Evolutionary conservation across 2,329 filamentous ascomycete species (phyloP).

Genomic region (Cladophialophora carrionii): DNA sequence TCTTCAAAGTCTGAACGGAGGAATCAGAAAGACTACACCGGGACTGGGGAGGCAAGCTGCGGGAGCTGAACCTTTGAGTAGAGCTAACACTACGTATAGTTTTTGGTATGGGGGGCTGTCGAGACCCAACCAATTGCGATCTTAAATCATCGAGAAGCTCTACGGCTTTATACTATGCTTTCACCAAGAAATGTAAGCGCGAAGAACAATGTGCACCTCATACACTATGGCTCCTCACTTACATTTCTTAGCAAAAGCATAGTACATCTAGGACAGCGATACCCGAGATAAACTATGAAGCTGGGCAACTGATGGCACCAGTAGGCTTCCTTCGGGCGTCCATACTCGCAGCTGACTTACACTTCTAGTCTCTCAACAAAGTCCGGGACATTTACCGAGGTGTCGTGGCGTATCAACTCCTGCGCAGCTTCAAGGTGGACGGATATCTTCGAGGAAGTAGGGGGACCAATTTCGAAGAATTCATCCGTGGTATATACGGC

Average conservation of each 20-base stretch:
- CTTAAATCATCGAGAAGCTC: slow-evolving; percentile 8
- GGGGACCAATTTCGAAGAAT: slow-evolving; percentile 5
- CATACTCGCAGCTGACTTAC: not conserved
- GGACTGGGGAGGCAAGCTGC: slow-evolving; percentile 22
- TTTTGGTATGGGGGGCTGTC: slow-evolving; percentile 25
- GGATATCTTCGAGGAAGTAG: not conserved
- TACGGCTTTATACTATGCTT: slow-evolving; percentile 4
- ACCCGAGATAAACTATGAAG: not conserved
- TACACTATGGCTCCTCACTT: no score
- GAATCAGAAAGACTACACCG: slow-evolving; percentile 16
- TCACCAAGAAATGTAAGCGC: no score
- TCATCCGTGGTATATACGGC: slow-evolving; percentile 17
- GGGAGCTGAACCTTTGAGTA: not conserved
- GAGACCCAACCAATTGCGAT: slow-evolving; percentile 15
- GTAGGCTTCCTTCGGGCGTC: slow-evolving; percentile 1
- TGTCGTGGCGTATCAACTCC: slow-evolving; percentile 20
- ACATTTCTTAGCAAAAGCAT: no score
- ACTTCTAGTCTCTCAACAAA: slow-evolving; percentile 13
- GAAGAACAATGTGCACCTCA: no score
- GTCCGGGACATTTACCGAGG: slow-evolving; percentile 16
- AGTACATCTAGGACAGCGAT: not conserved
- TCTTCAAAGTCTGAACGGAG: not conserved
- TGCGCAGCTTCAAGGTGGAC: slow-evolving; percentile 13
- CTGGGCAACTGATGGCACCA: slow-evolving; percentile 13
- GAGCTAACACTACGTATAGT: slow-evolving; percentile 17